Percentiles rank a stretch among this genome's conserved stretches.
These are phyloP conservation scores for Bipolaris victoriae DNA, from an alignment of 2,329 filamentous ascomycete species.

Conservation along the genomic window DNA sequence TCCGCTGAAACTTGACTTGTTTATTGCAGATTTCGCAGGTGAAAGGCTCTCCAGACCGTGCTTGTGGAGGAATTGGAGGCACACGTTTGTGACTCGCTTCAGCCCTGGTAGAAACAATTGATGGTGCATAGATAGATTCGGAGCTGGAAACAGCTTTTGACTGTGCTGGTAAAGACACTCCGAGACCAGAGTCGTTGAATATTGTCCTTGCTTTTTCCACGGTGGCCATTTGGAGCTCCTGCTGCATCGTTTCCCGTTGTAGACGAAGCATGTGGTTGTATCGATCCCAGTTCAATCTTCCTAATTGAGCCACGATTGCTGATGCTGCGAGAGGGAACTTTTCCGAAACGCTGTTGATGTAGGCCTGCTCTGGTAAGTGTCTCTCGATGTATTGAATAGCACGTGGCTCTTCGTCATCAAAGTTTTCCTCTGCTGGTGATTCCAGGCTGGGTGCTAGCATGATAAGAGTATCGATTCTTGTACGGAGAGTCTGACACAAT, in stretches of 20 bases:
- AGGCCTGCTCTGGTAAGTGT: slow-evolving; percentile 9
- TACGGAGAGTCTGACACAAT: slow-evolving; percentile 6
- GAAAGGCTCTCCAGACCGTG: neutral
- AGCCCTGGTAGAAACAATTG: neutral
- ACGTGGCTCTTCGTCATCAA: slow-evolving; percentile 9
- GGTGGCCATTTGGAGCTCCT: neutral
- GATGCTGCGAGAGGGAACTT: slow-evolving; percentile 8
- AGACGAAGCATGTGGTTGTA: slow-evolving; percentile 13
- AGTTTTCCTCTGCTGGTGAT: slow-evolving; percentile 4
- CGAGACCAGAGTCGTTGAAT: neutral
- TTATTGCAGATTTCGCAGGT: neutral
- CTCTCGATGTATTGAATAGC: slow-evolving; percentile 1
- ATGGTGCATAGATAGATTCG: neutral
- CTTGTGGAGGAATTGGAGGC: neutral
- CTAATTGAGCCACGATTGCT: slow-evolving; percentile 3
- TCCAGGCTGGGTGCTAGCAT: slow-evolving; percentile 9
- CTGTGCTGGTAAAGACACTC: neutral
- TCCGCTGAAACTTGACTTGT: neutral
- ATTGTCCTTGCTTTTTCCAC: neutral
- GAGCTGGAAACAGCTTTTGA: neutral
- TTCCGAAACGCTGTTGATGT: slow-evolving; percentile 11
- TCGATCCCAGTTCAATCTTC: slow-evolving; percentile 14
- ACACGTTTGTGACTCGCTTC: slow-evolving; percentile 2
- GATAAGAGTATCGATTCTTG: slow-evolving; percentile 11
- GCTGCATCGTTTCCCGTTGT: slow-evolving; percentile 2